Evolutionary conservation across 2,329 filamentous ascomycete genomes (phyloP), one percentile per base, ranked within the genome.

Genomic region (Canariomyces notabilis): DNA sequence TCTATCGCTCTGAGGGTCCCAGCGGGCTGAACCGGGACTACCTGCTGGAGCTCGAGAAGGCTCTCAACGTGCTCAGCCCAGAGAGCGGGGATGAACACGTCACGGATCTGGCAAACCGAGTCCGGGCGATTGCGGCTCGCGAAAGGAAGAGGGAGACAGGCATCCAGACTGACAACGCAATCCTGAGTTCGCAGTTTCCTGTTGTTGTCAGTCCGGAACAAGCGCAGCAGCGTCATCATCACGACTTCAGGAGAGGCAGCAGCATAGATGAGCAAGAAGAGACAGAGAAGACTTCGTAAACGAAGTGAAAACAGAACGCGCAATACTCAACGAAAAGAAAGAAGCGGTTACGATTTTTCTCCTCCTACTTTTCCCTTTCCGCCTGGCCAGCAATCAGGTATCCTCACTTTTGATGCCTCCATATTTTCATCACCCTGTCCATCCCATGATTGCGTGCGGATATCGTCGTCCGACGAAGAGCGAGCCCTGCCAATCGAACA

Each of bases 21-120:
- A 96, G 89, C 66, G 93, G 93, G 1, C 79, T 84, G 62, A 97
- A 97, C 65, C 82, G 76, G 49, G 91, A 97, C 61, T 98, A 98
- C 67, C 73, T 98, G 34, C 84, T 88, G 62, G 76, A 83, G 55
- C 72, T 98, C 35, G 87, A 96, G 62, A 71, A 72, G 47, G 87
- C 88, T 6, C 73, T 98, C 55, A 67, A 82, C 49, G 80, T 77
- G 22, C 68, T 97, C 55, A 84, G 87, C 52, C 70, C 78, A 2
- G 87, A 87, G 42, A 93, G 86, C 61, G 82, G 80, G 3, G 93
- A 97, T 69, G 76, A 76, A 51, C 91, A 98, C 72, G 77, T 98
- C 43, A 83, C 79, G 40, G 90, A 97, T 67, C 69, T 98, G 57
- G 88, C 87, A 14, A 67, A 72, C 46, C 77, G 87, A 43, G 83